Evolutionary conservation across 2,329 filamentous ascomycete genomes (phyloP), one percentile per base, ranked within the genome.

Genomic region (Botrytis fragariae): DNA sequence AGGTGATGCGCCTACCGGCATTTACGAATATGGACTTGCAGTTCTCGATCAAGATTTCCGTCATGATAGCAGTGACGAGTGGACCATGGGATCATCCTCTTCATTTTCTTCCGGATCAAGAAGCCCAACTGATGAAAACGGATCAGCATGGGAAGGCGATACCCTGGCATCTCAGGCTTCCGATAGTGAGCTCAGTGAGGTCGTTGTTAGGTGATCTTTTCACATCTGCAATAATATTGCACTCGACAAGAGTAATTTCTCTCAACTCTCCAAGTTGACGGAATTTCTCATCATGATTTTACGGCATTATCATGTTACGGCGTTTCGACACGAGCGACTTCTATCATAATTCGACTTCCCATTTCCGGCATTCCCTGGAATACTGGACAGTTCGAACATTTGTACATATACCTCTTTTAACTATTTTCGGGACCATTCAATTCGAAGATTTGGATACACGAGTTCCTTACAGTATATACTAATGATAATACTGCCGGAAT

Each of bases 51-150:
- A 60, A 29, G 76, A 80, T 72, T 79, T 78, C 71, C 76, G 75
- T 42, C 73, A 77, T 37, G 83, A 84, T 74, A 87, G 95, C 77
- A 94, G 92, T 79, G 94, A 97, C 78, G 94, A 96, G 79, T 97
- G 94, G 94, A 95, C 94, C 14, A 88, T 95, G 63, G 94, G 93
- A 74, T 96, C 93, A 77, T 94, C 91, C 72, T 96, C 93, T 0
- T 81, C 80, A 32, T 74, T 81, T 64, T 81, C 80, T 20, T 80
- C 80, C 10, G 80, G 79, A 18, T 80, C 80, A 39, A 75, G 80
- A 74, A 81, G 80, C 71, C 80, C 80, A 39, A 72, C 88, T 45
- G 88, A 90, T 76, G 90, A 91, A 75, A 85, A 84, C 74, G 85
- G 87, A 76, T 85, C 84, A 72, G 81, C 84, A 22, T 88, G 87